These are phyloP conservation scores for Aspergillus sp. DNA, from an alignment of 2,329 filamentous ascomycete genomes.

Conservation along the genomic window DNA sequence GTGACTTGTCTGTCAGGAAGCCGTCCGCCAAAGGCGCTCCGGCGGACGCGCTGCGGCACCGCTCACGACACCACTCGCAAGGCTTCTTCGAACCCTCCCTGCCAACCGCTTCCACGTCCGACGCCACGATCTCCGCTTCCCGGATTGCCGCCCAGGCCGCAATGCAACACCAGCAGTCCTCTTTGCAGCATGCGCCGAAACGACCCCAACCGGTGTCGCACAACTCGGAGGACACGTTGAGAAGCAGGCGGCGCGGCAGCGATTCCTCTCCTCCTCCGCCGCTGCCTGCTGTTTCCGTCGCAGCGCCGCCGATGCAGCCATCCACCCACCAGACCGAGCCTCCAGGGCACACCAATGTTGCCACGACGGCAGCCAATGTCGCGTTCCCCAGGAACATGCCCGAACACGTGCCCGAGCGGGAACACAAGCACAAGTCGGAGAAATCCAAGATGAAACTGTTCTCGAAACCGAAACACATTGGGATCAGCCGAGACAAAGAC, in stretches of 20 bases:
- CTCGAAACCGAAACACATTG: constrained; percentile 57
- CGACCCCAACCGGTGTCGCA: constrained; percentile 46
- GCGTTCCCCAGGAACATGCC: constrained; percentile 47
- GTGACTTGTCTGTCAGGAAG: constrained; percentile 27
- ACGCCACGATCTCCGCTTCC: constrained; percentile 46
- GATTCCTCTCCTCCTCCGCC: constrained; percentile 26
- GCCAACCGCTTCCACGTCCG: constrained; percentile 42
- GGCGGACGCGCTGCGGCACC: constrained; percentile 31
- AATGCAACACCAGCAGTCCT: constrained; percentile 44
- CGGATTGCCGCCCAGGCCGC: constrained; percentile 58
- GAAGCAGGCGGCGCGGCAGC: constrained; percentile 23
- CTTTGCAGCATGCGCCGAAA: constrained; percentile 38
- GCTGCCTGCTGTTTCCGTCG: constrained; percentile 15
- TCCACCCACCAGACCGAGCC: constrained; percentile 32
- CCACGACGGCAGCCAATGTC: constrained; percentile 53
- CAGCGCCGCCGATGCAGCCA: constrained; percentile 12
- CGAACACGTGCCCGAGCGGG: constrained; percentile 27
- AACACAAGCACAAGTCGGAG: constrained; percentile 46
- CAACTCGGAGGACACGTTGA: constrained; percentile 24
- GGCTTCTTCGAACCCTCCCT: constrained; percentile 60
- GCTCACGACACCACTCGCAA: constrained; percentile 49
- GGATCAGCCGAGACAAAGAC: constrained; percentile 52
- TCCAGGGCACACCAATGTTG: constrained; percentile 43
- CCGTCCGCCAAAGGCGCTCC: constrained; percentile 29
- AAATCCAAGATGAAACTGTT: constrained; percentile 62